Base-by-base conservation (phyloP, 1,284 basidiomycete species). In the Trichosporon sp. region DNA sequence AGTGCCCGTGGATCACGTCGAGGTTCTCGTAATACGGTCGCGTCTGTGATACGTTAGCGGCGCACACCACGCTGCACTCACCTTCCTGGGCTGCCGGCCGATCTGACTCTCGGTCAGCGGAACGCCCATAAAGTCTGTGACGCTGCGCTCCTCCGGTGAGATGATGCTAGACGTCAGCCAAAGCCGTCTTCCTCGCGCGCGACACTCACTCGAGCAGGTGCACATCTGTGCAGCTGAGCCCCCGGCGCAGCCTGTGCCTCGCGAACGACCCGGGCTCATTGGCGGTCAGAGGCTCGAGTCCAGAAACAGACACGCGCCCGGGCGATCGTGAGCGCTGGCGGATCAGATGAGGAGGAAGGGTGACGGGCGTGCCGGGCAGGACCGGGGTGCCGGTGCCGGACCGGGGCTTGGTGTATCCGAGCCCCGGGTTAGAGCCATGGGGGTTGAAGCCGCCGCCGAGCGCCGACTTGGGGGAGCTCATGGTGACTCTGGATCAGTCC, bases 21-120 rank as follows among this genome's bases (percentile, higher is more conserved):
- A 83, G 69, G 42, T 80, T 58, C 32, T 74, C 65, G 65, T 83
- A 83, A 65, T 83, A 83, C 12, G 70, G 72, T 8, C 81, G 74
- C 1, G 80, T 58, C 80, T 82, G 69, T 27, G 12, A 13, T 63
- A 34, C 34, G 66, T 70, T 23, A 72, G 69, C 13, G 21, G 29
- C 21, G n/a, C 32, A 21, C 5, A 13, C 21, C 51, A 4, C 23
- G n/a, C 18, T 62, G 18, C 2, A 68, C 75, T 64, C 38, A 81
- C 81, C 75, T 83, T 82, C 65, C 69, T 77, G 0, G 77, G 78
- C 11, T 77, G 69, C 29, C 70, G 69, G 63, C 75, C 75, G 38
- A 83, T 80, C 31, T 80, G 77, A 2, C 75, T 71, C 3, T 79
- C 79, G 0, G 66, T 69, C 1, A 78, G 66, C 1, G 77, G 78